A percentile compares a stretch with the other conserved stretches of the same genome.
Conservation (phyloP, 2,329 filamentous ascomycete species). For the Thielaviopsis euricoi region DNA sequence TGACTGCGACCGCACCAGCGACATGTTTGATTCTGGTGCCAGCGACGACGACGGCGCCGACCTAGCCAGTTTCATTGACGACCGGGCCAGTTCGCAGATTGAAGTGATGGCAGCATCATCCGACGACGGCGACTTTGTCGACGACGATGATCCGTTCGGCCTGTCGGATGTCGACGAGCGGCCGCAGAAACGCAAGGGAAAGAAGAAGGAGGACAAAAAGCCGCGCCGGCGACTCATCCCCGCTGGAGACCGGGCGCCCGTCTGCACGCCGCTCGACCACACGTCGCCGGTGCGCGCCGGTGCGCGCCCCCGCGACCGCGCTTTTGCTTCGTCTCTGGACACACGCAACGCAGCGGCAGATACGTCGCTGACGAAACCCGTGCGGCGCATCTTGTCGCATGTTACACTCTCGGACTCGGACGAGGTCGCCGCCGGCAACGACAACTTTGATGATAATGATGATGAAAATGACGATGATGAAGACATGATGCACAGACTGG, state of each 20-base stretch:
- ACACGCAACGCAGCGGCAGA: too few species aligned
- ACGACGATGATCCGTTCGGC: background rate
- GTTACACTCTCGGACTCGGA: background rate
- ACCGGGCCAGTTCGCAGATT: slow-evolving; percentile 5
- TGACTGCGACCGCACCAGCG: slow-evolving; percentile 9
- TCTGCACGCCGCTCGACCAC: too few species aligned
- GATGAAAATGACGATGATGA: too few species aligned
- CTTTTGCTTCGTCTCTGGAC: background rate
- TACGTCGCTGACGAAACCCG: background rate
- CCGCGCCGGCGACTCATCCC: background rate
- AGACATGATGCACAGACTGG: background rate
- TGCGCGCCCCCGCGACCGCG: too few species aligned
- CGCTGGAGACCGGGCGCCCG: background rate
- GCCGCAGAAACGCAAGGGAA: background rate
- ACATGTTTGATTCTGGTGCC: slow-evolving; percentile 10
- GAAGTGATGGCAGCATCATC: slow-evolving; percentile 1
- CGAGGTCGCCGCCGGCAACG: background rate
- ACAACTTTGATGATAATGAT: too few species aligned
- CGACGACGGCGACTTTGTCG: slow-evolving; percentile 1
- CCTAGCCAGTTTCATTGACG: slow-evolving; percentile 9
- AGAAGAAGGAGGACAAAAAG: background rate
- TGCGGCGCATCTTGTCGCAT: background rate
- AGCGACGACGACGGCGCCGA: slow-evolving; percentile 12
- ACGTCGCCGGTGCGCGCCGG: too few species aligned
- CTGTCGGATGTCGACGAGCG: slow-evolving; percentile 2